phyloP scores from a whole-genome alignment of 2,329 filamentous ascomycete species.

The Claviceps purpurea region DNA sequence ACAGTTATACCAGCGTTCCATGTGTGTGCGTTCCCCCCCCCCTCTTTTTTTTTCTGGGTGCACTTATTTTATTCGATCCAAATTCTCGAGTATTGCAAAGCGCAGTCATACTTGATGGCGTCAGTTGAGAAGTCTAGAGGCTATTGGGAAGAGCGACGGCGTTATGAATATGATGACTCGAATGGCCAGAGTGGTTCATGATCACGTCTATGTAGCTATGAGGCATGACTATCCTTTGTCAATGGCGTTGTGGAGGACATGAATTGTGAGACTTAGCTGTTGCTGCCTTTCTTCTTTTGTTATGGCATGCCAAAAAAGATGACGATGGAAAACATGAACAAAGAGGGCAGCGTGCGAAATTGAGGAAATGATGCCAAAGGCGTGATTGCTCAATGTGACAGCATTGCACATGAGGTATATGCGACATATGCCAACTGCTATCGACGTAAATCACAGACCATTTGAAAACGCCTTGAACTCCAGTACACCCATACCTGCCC shows the following conservation, averaged over 20 bases:
- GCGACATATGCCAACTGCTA: neutral
- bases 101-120: slow-evolving; percentile 8
- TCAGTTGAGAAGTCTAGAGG: slow-evolving; percentile 11
- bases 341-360: neutral
- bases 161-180: slow-evolving; percentile 9
- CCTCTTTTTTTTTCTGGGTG: neutral
- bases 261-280: neutral
- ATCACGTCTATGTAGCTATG: neutral
- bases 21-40: slow-evolving; percentile 2
- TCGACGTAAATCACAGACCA: neutral
- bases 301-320: neutral
- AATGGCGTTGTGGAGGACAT: neutral
- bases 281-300: neutral
- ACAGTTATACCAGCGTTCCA: slow-evolving; percentile 6
- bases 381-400: neutral
- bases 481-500: neutral
- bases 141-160: slow-evolving; percentile 4
- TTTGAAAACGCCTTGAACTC: neutral
- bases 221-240: slow-evolving; percentile 1
- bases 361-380: neutral
- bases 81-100: neutral
- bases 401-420: neutral
- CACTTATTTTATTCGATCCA: neutral
- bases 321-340: neutral
- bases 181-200: neutral